These are phyloP conservation scores for Clausena lansium DNA, from an alignment of 345 rosid species.

Conservation along the genomic window DNA sequence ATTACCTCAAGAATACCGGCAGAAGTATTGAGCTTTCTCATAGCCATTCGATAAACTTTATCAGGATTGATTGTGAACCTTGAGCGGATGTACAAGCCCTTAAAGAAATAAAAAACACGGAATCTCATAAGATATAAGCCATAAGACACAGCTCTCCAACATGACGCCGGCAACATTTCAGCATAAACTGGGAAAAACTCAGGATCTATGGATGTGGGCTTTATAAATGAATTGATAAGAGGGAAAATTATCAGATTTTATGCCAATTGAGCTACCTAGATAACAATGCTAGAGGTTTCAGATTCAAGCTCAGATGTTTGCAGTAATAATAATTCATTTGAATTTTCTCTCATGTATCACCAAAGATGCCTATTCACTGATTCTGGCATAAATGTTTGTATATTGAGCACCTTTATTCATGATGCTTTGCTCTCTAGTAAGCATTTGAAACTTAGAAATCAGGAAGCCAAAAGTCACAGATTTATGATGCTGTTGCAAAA, in stretches of 20 bases:
- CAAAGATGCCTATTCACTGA: background rate
- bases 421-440: background rate
- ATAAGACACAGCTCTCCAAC: background rate
- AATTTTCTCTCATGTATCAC: background rate
- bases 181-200: background rate
- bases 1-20: constrained; percentile 96
- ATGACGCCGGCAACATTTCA: constrained; percentile 1
- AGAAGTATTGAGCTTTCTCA: constrained; percentile 81
- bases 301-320: background rate
- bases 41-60: constrained; percentile 84
- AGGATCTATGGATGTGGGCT: background rate
- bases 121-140: background rate
- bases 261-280: background rate
- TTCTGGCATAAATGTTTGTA: background rate
- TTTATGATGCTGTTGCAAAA: background rate
- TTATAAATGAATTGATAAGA: background rate
- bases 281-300: background rate
- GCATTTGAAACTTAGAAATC: background rate
- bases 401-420: background rate
- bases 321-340: background rate
- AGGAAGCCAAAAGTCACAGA: background rate
- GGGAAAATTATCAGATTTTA: background rate
- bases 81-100: constrained; percentile 85
- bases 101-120: constrained; percentile 11
- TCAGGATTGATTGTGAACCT: constrained; percentile 89